Percentiles rank a stretch among this genome's conserved stretches.
phyloP scores from a whole-genome alignment of 345 rosid species.

The Hirschfeldia incana region DNA sequence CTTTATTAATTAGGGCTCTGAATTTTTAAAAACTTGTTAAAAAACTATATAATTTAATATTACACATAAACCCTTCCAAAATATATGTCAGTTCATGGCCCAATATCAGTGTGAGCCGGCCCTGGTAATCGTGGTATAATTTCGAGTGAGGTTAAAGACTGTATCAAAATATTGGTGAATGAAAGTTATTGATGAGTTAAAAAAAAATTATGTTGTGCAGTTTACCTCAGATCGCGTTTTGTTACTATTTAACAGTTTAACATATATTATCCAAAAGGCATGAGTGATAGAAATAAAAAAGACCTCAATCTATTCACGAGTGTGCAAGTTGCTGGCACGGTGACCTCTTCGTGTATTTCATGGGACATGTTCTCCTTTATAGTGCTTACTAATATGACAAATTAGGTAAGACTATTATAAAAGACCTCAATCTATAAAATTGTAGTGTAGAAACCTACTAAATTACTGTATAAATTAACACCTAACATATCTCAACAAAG shows the following conservation, averaged over 20 bases:
- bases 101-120: no score
- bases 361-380: conserved; percentile 11
- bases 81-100: no score
- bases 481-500: not conserved
- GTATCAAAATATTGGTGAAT: no score
- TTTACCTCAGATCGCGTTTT: conserved; percentile 3
- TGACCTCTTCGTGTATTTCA: conserved; percentile 25
- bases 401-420: not conserved
- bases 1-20: no score
- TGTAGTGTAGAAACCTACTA: not conserved
- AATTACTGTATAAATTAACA: not conserved
- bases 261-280: conserved; percentile 1
- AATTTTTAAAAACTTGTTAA: no score
- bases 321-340: conserved; percentile 20
- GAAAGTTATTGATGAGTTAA: no score
- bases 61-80: no score
- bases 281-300: not conserved
- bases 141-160: no score
- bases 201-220: not conserved
- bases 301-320: not conserved
- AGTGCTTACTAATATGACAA: conserved; percentile 23
- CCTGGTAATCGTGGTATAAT: no score
- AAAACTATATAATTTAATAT: no score
- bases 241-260: not conserved
- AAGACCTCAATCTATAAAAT: not conserved